These are phyloP conservation scores for Moesziomyces antarcticus DNA, from an alignment of 1,284 basidiomycete species.

Conservation along the genomic window DNA sequence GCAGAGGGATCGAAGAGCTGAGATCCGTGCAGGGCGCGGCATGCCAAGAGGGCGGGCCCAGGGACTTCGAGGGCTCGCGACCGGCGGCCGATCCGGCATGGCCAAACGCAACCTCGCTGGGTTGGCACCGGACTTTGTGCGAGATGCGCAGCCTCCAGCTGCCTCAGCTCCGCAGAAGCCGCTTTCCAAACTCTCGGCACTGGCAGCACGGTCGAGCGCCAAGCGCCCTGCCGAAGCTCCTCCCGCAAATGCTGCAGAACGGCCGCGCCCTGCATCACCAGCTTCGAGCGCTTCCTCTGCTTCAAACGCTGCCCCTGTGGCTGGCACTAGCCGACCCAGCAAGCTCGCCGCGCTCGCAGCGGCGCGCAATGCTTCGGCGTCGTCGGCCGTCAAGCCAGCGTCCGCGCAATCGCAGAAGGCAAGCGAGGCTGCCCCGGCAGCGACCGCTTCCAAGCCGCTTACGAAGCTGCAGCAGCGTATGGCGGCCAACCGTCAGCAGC, in stretches of 20 bases:
- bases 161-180: conserved; percentile 18
- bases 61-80: conserved; percentile 39
- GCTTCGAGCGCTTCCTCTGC: conserved; percentile 13
- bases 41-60: conserved; percentile 30
- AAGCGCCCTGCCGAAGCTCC: conserved; percentile 38
- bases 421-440: conserved; percentile 69
- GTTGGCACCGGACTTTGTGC: conserved; percentile 37
- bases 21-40: conserved; percentile 31
- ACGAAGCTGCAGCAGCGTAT: conserved; percentile 73
- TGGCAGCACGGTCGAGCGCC: conserved; percentile 41
- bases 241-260: conserved; percentile 8
- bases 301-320: conserved; percentile 4
- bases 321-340: conserved; percentile 30
- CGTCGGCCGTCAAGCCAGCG: conserved; percentile 13
- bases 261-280: conserved; percentile 20
- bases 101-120: conserved; percentile 47
- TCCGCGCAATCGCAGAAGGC: conserved; percentile 5
- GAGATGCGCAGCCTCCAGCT: conserved; percentile 8
- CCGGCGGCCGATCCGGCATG: conserved; percentile 45
- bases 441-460: conserved; percentile 68
- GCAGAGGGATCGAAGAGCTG: conserved; percentile 28
- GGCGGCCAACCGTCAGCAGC: conserved; percentile 52
- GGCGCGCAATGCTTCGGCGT: conserved; percentile 21
- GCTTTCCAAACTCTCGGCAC: conserved; percentile 36
- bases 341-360: conserved; percentile 60